Evolutionary conservation across 768 basidiomycete species (phyloP), one percentile per base, ranked within the genome.

Genomic region (Pleurotus giganteus): DNA sequence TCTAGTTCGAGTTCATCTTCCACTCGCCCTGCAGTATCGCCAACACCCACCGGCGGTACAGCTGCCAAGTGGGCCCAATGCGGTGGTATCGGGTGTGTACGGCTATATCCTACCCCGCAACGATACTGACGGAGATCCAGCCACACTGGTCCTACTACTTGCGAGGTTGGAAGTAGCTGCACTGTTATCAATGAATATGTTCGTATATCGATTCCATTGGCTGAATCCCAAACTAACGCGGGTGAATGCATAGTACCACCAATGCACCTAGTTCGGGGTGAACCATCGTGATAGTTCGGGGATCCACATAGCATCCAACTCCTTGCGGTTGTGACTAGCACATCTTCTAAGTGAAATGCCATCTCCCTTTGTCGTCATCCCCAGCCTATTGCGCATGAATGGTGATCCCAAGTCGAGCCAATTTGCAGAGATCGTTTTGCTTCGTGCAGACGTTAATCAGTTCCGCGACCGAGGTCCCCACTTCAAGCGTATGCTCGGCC

Each of bases 41-140:
- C 19, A 19, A 21, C 34, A 1, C 49, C 31, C 21, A 51, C 49
- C 19, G 49, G 49, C 27, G 31, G 31, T 17, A 51, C 49, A 3
- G 49, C 26, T 1, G 32, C 31, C 17, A 17, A 51, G 24, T 51
- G 34, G 31, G 78, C 73, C 7, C 83, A 84, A 61, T 85, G 82
- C 60, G 81, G 81, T 64, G 82, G 81, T 37, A 69, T 69, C 50
- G 68, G 66, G 53, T 80, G 78, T n/a, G 9, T 28, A 19, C 26
- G 21, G 37, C 15, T 29, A 7, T 19, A 8, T 23, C 45, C 21
- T 24, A 7, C 26, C 2, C 6, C 15, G 15, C 21, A 15, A n/a
- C 31, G 13, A 36, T 6, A 17, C 45, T 59, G 3, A 58, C 27
- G 52, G 12, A 6, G 8, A 13, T 12, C 17, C 52, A 32, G 49